Conservation (phyloP, 73 alveolate genomes). For the Tetrahymena thermophila region DNA sequence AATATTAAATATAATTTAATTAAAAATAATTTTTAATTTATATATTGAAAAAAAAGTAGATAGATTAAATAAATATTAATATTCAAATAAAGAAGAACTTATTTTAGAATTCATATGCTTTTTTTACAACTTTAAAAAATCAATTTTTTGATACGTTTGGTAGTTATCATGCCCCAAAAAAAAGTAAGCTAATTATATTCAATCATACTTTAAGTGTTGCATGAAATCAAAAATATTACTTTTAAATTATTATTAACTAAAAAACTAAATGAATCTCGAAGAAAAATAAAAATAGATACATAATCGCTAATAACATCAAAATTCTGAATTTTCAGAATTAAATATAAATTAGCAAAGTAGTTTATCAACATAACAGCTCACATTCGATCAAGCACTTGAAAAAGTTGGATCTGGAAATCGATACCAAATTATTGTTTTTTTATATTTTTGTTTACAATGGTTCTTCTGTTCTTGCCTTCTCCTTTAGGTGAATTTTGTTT, state of each 20-base stretch:
- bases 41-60: too few species aligned
- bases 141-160: neutral
- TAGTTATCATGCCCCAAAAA: neutral
- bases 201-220: neutral
- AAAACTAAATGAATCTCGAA: neutral
- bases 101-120: too few species aligned
- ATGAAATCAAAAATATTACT: too few species aligned
- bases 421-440: constrained; percentile 3
- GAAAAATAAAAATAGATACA: neutral
- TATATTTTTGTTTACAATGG: constrained; percentile 29
- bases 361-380: neutral
- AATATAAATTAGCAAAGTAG: neutral
- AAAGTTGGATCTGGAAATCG: constrained; percentile 11
- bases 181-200: neutral
- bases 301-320: neutral
- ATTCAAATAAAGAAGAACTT: too few species aligned
- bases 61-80: too few species aligned
- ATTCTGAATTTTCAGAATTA: neutral
- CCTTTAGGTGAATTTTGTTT: neutral
- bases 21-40: too few species aligned
- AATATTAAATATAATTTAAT: too few species aligned
- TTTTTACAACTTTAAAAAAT: too few species aligned
- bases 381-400: constrained; percentile 18
- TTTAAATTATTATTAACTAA: too few species aligned
- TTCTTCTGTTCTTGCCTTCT: constrained; percentile 5